Conservation (phyloP, 108 stramenopile species). For the Fistulifera solaris region DNA sequence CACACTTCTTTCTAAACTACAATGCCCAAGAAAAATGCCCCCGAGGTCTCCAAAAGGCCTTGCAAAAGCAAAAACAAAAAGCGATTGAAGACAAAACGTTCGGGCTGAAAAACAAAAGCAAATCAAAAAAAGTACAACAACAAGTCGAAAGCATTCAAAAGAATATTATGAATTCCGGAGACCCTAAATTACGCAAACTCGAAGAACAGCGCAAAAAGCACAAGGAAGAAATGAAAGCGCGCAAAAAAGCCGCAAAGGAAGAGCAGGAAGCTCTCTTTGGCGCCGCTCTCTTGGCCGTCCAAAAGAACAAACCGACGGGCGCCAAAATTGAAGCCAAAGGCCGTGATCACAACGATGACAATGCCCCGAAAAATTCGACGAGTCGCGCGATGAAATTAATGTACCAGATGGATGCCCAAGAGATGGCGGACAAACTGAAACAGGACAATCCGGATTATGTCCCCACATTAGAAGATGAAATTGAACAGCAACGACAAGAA, state of each 20-base stretch:
- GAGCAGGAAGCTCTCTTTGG: slow-evolving; percentile 82
- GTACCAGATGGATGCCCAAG: slow-evolving; percentile 81
- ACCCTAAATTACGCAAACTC: slow-evolving; percentile 38
- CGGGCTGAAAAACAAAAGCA: slow-evolving; percentile 89
- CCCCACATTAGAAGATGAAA: slow-evolving; percentile 79
- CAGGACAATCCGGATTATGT: slow-evolving; percentile 90
- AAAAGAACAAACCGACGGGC: slow-evolving; percentile 47
- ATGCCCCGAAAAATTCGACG: slow-evolving; percentile 49
- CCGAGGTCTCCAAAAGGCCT: slow-evolving; percentile 60
- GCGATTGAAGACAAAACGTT: slow-evolving; percentile 81
- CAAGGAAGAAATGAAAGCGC: slow-evolving; percentile 50
- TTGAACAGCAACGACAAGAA: slow-evolving; percentile 78
- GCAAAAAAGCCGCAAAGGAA: slow-evolving; percentile 69
- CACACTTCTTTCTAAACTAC: too few relatives aligned
- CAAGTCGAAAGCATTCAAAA: slow-evolving; percentile 39
- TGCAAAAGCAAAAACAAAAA: slow-evolving; percentile 82
- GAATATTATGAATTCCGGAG: slow-evolving; percentile 60
- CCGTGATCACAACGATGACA: slow-evolving; percentile 58
- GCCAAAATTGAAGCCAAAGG: slow-evolving; percentile 63
- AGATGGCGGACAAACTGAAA: slow-evolving; percentile 74
- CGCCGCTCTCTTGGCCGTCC: slow-evolving; percentile 66
- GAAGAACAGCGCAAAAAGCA: slow-evolving; percentile 59
- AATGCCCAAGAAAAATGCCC: slow-evolving; percentile 51
- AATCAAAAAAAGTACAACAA: slow-evolving; percentile 65
- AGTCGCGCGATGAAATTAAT: slow-evolving; percentile 80